Base-by-base conservation (phyloP, 2,329 filamentous ascomycete species). In the Cercospora zeina region DNA sequence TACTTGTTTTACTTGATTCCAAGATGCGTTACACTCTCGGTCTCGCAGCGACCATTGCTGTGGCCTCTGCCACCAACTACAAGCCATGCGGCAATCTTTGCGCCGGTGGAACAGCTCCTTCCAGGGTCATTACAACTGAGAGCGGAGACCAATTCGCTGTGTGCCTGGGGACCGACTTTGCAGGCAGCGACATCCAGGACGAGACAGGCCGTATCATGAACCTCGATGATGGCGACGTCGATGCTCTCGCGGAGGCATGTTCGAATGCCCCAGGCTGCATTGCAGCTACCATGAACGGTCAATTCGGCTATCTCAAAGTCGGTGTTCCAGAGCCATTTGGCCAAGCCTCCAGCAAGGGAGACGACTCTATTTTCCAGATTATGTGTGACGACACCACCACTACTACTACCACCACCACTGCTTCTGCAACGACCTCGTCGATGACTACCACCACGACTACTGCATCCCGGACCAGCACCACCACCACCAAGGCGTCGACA, bases 21-120 rank as follows among this genome's bases (percentile, higher is more conserved):
- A 51, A 51, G 27, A 51, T 51, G 49, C 49, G 49, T 51, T 51
- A 30, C 14, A 6, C 31, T 51, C 24, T 51, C 31, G 27, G 16
- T 34, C 49, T 51, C 31, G 49, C 49, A 33, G 49, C 49, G 49
- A 51, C 27, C 27, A 34, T 51, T n/a, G 49, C 49, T 51, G 49
- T 51, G 31, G 49, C 5, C 27, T 51, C 49, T 7, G 49, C 49
- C 31, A 51, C 49, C 27, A 51, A 33, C 14, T 16, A 31, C 27
- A 51, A 33, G 49, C 49, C 49, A 33, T 51, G 49, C 49, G 49
- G 49, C 49, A 33, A 51, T 13, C 49, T 51, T 19, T 51, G 49
- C 11, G 49, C 49, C 11, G 49, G 14, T 11, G 49, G 49, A 2
- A 16, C 49, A 4, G 49, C 49, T 34, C 49, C 49, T 16, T 16